Evolutionary conservation across 2,329 filamentous ascomycete species (phyloP), one percentile per base, ranked within the genome.

Genomic region (Fusarium transvaalense): DNA sequence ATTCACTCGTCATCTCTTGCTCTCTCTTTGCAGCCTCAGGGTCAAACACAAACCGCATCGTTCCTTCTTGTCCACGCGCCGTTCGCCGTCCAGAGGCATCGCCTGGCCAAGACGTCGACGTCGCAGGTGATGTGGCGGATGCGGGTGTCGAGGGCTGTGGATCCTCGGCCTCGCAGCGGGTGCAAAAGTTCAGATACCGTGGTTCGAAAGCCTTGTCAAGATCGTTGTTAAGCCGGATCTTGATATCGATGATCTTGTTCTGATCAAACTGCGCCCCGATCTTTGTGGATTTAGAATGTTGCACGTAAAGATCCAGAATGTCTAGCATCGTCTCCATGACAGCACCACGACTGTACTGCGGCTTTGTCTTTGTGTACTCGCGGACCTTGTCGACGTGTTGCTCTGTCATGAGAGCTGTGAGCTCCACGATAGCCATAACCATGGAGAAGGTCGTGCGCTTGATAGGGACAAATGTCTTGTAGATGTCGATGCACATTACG

Each of bases 361-460:
- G 83, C 42, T 84, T 82, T 64, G 83, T 66, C 67, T 82, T 76
- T 68, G 83, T 79, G 78, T 92, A 76, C 77, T 83, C 71, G 76
- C 79, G 63, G 79, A 87, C 80, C 27, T 77, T 77, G 10, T 86
- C 83, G 10, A 88, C 72, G 42, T 88, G 84, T 38, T 84, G 82
- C 27, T 60, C 70, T 15, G 63, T 68, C 57, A 97, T 80, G 27
- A 92, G 86, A 0, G 90, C 88, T 1, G 94, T 91, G 35, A 98
- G 86, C 79, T 97, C 94, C 13, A 97, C 82, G 69, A 93, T 88
- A 12, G 91, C 91, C 74, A 97, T 87, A 1, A 92, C 93, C 85
- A 97, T 90, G 15, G 93, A 92, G n/a, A 91, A 88, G 0, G 92
- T 92, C 1, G 90, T 92, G 74, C 97, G 93, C 82, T 98, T 98